Evolutionary conservation across 345 rosid genomes (phyloP), one percentile per base, ranked within the genome.

Genomic region (Clarkia xantiana): DNA sequence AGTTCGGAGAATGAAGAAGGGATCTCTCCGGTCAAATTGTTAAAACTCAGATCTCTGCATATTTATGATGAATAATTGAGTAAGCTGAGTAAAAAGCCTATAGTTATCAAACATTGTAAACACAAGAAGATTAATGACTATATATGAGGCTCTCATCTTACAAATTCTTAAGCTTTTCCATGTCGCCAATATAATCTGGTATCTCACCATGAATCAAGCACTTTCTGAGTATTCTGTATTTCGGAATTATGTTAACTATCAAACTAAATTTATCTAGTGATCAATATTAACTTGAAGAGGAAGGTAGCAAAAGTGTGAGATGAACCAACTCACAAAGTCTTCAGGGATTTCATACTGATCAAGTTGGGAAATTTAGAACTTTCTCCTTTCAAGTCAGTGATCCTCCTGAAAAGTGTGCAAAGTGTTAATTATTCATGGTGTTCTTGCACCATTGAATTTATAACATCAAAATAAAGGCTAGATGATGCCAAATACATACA

Each of bases 31-130:
- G 68, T 80, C 58, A 88, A 58, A 56, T 63, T 72, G 58, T 88
- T 88, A 63, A 76, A 84, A 66, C 89, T 88, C 54, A 88, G 78
- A 64, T 88, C 97, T 59, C 94, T 88, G 65, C 74, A 79, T 14
- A 6, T 17, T 10, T 19, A 1, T 38, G 11, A 4, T 14, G 19
- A 34, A 50, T 7, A 4, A 6, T 11, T 12, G 18, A 46, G 22
- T 11, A 11, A 18, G 22, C 9, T 0, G 6, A 11, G 7, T 8
- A 47, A 19, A 12, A 10, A 22, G 13, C 20, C 25, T 5, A 12
- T 49, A 3, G 9, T 22, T 38, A 13, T 11, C 14, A 20, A 19
- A 40, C 56, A 22, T 22, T 5, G 25, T 2, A 2, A 22, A 22
- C 25, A 29, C 5, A 29, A 10, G 36, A 29, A 29, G 36, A 29